These are phyloP conservation scores for Lavandula angustifolia DNA, from an alignment of 257 asterid genomes.

Conservation along the genomic window DNA sequence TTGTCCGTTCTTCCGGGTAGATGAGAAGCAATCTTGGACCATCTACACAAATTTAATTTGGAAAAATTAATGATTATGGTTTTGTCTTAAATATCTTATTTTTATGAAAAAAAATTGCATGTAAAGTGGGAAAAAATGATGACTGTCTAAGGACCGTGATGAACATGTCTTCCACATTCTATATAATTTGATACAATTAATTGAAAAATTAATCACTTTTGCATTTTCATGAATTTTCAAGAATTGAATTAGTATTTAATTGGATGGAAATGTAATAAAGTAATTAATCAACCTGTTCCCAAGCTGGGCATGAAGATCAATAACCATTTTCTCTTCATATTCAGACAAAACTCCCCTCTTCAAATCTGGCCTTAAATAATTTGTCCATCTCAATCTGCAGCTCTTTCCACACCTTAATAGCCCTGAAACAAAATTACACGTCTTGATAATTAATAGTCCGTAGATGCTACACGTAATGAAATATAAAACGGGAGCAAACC, in stretches of 20 bases:
- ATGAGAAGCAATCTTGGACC: conserved; percentile 48
- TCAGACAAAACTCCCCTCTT: conserved; percentile 81
- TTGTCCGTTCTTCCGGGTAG: conserved; percentile 52
- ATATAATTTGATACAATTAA: too few relatives aligned
- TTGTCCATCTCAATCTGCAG: conserved; percentile 87
- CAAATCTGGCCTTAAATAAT: conserved; percentile 82
- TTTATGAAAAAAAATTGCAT: neutral
- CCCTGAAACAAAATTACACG: conserved; percentile 41
- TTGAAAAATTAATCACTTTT: too few relatives aligned
- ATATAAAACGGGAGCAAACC: conserved; percentile 35
- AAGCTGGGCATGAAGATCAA: conserved; percentile 87
- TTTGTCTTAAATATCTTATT: neutral
- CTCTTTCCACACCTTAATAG: conserved; percentile 85
- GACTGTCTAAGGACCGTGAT: neutral
- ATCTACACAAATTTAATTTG: conserved; percentile 24
- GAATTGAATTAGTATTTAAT: too few relatives aligned
- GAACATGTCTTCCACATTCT: conserved; percentile 21
- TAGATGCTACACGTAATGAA: neutral
- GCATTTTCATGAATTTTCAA: too few relatives aligned
- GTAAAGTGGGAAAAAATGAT: conserved; percentile 11
- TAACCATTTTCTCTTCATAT: conserved; percentile 79
- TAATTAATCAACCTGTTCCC: conserved; percentile 63
- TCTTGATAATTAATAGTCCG: too few relatives aligned
- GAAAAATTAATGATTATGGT: neutral
- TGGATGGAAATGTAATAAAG: neutral